Evolutionary conservation across 768 basidiomycete genomes (phyloP).

Genomic region (Trichaptum fuscoviolaceum): DNA sequence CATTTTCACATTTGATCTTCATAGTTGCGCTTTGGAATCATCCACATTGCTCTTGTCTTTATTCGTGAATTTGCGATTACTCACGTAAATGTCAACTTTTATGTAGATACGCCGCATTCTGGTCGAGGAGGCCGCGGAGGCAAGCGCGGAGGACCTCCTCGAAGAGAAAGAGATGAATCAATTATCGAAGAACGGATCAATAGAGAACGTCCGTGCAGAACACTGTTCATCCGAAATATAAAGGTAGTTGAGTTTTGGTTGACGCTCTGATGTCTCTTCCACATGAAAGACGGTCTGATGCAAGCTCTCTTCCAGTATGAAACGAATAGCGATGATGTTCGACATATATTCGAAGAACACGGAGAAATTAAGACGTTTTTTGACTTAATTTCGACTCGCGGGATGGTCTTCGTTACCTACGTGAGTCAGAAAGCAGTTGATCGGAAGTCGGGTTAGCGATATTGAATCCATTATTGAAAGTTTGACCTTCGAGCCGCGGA

Average conservation of each 20-base stretch:
- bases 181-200: slow-evolving; percentile 93
- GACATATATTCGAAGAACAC: slow-evolving; percentile 82
- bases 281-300: background rate
- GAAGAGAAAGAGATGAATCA: slow-evolving; percentile 79
- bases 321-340: slow-evolving; percentile 81
- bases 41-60: background rate
- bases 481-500: slow-evolving; percentile 92
- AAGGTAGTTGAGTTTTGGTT: slow-evolving; percentile 48
- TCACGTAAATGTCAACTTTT: background rate
- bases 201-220: slow-evolving; percentile 91
- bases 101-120: background rate
- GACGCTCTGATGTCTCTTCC: background rate
- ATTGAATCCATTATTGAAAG: slow-evolving; percentile 33
- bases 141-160: slow-evolving; percentile 39
- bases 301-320: slow-evolving; percentile 57
- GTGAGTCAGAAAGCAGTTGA: slow-evolving; percentile 48
- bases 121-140: slow-evolving; percentile 31
- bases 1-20: background rate
- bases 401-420: slow-evolving; percentile 99
- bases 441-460: slow-evolving; percentile 2
- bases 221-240: slow-evolving; percentile 95
- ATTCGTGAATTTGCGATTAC: background rate
- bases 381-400: slow-evolving; percentile 87
- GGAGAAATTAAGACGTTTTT: slow-evolving; percentile 98
- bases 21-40: background rate